Conservation (phyloP, 208 protist species). For the Acanthamoeba sp. region DNA sequence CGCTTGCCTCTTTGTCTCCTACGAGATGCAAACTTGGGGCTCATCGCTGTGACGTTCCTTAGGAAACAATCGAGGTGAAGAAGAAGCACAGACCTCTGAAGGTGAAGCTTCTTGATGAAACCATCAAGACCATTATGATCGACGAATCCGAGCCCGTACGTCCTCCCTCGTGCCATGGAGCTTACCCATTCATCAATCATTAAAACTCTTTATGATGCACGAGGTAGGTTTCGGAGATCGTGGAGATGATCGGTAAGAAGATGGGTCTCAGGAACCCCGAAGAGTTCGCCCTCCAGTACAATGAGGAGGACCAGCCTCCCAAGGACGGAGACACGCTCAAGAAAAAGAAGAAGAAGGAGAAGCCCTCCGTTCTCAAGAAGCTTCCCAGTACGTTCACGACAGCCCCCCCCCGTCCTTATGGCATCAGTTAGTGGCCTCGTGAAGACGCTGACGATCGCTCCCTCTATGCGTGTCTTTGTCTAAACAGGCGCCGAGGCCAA, state of each 20-base stretch:
- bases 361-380: conserved; percentile 39
- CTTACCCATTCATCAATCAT: neutral
- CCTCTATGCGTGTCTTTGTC: neutral
- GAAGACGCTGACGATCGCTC: neutral
- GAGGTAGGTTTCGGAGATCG: conserved; percentile 59
- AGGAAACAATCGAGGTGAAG: conserved; percentile 86
- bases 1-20: neutral
- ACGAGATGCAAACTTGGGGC: neutral
- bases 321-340: conserved; percentile 60
- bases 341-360: conserved; percentile 72
- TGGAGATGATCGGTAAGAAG: conserved; percentile 71
- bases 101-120: conserved; percentile 82
- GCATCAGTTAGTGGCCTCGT: neutral
- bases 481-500: conserved; percentile 64
- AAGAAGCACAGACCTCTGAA: conserved; percentile 89
- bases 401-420: too few relatives aligned
- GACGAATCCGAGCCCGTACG: conserved; percentile 58
- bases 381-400: conserved; percentile 23
- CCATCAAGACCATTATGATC: conserved; percentile 67
- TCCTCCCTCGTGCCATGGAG: neutral
- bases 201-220: neutral
- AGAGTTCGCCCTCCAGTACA: conserved; percentile 68
- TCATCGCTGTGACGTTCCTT: neutral
- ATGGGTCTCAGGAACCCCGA: conserved; percentile 75
- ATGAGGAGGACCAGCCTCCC: conserved; percentile 70